Evolutionary conservation across 192 early-diverging fungal species (phyloP), one percentile per base, ranked within the genome.

Genomic region (Kickxella alabastrina): DNA sequence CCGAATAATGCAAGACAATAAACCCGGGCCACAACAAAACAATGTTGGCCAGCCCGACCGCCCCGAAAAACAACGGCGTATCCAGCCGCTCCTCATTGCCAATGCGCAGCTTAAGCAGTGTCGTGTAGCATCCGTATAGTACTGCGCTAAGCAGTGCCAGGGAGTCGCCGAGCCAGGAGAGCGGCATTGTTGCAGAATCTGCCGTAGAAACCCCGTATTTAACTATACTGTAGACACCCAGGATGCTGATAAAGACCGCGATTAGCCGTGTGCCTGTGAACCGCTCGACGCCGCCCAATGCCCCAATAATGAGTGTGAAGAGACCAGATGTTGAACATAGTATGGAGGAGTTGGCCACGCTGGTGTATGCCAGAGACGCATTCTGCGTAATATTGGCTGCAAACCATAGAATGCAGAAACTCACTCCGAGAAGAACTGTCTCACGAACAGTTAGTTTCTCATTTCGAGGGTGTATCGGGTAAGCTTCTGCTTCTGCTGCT

Each of bases 321-420:
- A 89, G 76, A 10, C 71, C 84, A 29, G 87, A 87, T 39, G 83
- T 86, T 1, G 89, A 86, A 13, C 83, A 77, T 8, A 91, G 56
- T 10, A 91, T 88, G 15, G 89, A 87, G 18, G 80, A 81, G 49
- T 83, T 87, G 5, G 82, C 84, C 15, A 89, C 89, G 0, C 77
- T 81, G 13, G 87, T 89, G 53, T 86, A 86, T 0, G 85, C 83
- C 36, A 89, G 73, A 28, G 85, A 85, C 8, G 84, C 79, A 54
- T 89, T 91, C 27, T 79, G 85, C 3, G 80, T 65, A 67, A 82
- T 81, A 58, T 89, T 89, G 47, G 87, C 89, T 22, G 80, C 78
- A 76, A 91, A 91, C 89, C 89, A 91, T 42, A 89, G 64, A 10
- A 86, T 61, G 60, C 87, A 88, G 55, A 91, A 91, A 0, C 58